These are phyloP conservation scores for Cylindrotheca closterium DNA, from an alignment of 108 stramenopile species.

Conservation along the genomic window DNA sequence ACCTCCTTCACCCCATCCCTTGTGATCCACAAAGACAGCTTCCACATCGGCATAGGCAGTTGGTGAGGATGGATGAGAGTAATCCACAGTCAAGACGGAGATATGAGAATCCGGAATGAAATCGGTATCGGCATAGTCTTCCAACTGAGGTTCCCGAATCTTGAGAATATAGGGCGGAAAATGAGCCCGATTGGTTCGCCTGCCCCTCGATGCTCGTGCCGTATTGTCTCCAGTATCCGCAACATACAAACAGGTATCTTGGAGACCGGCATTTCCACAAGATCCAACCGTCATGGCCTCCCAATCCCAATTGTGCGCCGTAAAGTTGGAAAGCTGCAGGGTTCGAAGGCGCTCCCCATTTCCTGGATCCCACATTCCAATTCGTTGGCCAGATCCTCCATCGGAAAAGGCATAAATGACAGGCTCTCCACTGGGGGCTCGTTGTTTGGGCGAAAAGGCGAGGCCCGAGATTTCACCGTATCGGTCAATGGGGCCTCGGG, in stretches of 20 bases:
- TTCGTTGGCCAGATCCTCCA: neutral
- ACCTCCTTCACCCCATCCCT: constrained; percentile 2
- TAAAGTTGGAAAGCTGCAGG: neutral
- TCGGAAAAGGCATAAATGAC: neutral
- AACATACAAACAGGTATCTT: constrained; percentile 2
- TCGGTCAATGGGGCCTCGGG: neutral
- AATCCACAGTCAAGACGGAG: neutral
- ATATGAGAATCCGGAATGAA: neutral
- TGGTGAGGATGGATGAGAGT: neutral
- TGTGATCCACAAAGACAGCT: constrained; percentile 8
- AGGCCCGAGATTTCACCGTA: constrained; percentile 5
- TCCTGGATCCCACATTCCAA: neutral
- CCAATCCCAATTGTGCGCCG: neutral
- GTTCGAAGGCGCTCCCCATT: neutral
- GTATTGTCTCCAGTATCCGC: constrained; percentile 10
- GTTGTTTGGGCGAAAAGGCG: neutral
- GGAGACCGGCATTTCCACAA: neutral
- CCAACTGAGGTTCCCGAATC: neutral
- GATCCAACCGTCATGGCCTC: constrained; percentile 3
- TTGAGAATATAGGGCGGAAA: neutral
- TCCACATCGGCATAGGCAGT: constrained; percentile 8
- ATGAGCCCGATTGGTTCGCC: neutral
- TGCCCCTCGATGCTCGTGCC: constrained; percentile 2
- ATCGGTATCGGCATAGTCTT: neutral
- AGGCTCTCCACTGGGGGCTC: neutral